Conservation (phyloP, 139 green algal species). For the Coccomyxa sp. region DNA sequence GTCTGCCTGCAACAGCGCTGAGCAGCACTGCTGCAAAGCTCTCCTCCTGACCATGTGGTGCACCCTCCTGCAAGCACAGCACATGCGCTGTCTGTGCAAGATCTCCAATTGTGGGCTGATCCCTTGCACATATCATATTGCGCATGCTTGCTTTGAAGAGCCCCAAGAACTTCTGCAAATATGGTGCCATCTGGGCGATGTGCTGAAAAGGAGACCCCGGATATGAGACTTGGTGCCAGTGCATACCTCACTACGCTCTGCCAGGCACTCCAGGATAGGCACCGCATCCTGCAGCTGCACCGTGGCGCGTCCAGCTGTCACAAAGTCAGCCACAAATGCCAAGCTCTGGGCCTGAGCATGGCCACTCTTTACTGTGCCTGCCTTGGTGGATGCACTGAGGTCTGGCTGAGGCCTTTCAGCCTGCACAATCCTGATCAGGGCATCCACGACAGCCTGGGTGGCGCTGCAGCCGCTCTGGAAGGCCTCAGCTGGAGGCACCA, state of each 20-base stretch:
- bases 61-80: neutral
- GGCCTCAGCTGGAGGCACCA: neutral
- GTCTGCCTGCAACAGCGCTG: no score
- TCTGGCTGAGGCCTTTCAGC: neutral
- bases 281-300: slow-evolving; percentile 11
- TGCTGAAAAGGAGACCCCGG: no score
- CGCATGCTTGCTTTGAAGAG: no score
- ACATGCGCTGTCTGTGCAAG: neutral
- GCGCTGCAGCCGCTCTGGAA: neutral
- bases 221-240: no score
- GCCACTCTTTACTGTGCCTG: neutral
- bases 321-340: slow-evolving; percentile 28
- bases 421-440: neutral
- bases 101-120: no score
- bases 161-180: no score
- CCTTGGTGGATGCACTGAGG: neutral
- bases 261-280: slow-evolving; percentile 31
- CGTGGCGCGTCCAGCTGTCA: slow-evolving; percentile 29
- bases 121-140: no score
- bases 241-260: no score
- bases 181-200: no score
- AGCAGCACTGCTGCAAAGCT: slow-evolving; percentile 16
- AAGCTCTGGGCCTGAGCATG: neutral
- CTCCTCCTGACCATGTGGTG: neutral
- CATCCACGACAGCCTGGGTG: neutral